Evolutionary conservation across 106 monocot species (phyloP).

Genomic region (Phalaenopsis aphrodite): DNA sequence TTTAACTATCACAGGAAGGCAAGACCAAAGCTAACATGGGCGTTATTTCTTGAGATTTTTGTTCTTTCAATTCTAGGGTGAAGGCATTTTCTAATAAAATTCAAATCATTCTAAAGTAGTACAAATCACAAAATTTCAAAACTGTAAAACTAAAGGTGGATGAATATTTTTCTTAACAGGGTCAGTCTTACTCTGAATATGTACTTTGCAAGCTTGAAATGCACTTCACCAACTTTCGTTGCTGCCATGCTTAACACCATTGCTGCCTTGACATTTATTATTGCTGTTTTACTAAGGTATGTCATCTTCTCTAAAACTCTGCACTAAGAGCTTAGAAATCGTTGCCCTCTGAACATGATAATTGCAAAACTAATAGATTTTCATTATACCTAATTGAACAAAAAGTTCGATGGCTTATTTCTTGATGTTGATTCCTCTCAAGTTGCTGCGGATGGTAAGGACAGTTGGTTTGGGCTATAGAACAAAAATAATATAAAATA

Average conservation of each 20-base stretch:
- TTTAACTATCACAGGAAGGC: slow-evolving; percentile 34
- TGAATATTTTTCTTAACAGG: slow-evolving; percentile 28
- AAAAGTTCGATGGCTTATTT: too few species aligned
- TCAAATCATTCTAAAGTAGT: not conserved
- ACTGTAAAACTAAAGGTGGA: not conserved
- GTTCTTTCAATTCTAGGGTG: slow-evolving; percentile 82
- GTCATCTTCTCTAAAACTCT: not conserved
- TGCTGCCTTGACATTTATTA: slow-evolving; percentile 75
- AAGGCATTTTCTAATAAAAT: slow-evolving; percentile 4
- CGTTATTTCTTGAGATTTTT: slow-evolving; percentile 67
- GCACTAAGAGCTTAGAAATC: too few species aligned
- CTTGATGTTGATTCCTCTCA: too few species aligned
- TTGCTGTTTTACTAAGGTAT: slow-evolving; percentile 70
- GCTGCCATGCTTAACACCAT: slow-evolving; percentile 79
- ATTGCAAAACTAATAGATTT: too few species aligned
- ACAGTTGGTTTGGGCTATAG: too few species aligned
- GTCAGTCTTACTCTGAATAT: slow-evolving; percentile 76
- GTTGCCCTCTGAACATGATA: too few species aligned
- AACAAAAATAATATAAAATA: not conserved
- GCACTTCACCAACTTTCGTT: slow-evolving; percentile 71
- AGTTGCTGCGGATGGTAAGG: too few species aligned
- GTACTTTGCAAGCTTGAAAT: slow-evolving; percentile 85
- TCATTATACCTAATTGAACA: too few species aligned
- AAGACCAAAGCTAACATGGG: slow-evolving; percentile 83
- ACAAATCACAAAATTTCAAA: not conserved